Evolutionary conservation across 805 yeast genomes (phyloP), one percentile per base, ranked within the genome.

Genomic region (Pichia paraexigua): DNA sequence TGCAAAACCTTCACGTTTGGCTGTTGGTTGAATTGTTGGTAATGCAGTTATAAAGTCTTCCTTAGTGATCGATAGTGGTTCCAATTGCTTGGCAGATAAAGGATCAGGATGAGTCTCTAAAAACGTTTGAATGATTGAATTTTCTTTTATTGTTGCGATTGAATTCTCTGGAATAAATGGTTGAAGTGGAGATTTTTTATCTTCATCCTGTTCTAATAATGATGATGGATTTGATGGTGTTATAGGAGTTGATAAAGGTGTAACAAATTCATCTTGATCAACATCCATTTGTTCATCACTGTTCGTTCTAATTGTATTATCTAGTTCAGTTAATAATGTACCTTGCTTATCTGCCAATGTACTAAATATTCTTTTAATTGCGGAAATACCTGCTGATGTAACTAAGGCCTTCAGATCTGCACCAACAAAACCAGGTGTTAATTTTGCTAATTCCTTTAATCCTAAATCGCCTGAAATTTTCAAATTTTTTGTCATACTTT

Each of bases 1-100:
- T 0, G 99, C 97, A 69, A 94, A 94, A 0, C 99, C 99, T 73
- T 94, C 99, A 66, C 99, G 83, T 63, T 91, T 92, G 1, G 97
- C 96, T 0, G 97, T 88, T 12, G 99, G 99, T 70, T 94, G 99
- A 44, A 94, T 85, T 0, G 91, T 82, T 2, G 98, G 97, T 41
- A 94, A 69, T 1, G 98, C 98, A 12, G 78, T 74, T 37, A 86
- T 56, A 64, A 94, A 94, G 65, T 94, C 99, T 15, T 78, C 83
- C 56, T 81, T 83, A 2, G 79, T 82, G 49, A 94, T 91, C 5
- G 85, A 77, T 43, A 94, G 70, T 15, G 91, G 87, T 18, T 73
- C 83, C 30, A 94, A 73, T 63, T 92, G 95, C 41, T 83, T 86
- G 0, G 76, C 73, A 0, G 90, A 80, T 49, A 94, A 72, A 13